Evolutionary conservation across 1,284 basidiomycete species (phyloP).

Genomic region (Calocybe gambosa): DNA sequence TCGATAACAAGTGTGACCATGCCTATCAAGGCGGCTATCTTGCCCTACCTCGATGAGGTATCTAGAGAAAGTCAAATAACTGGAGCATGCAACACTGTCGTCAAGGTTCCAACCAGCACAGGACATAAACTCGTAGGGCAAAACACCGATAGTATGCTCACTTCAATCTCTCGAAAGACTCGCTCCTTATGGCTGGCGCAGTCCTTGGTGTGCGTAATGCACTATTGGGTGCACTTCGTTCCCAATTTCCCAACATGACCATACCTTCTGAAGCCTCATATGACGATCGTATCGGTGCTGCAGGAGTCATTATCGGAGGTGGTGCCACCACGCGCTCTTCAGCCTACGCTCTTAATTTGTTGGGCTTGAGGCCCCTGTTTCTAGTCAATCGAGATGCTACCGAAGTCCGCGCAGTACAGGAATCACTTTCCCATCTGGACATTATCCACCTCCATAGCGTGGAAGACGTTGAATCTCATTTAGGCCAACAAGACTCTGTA

Average conservation of each 20-base stretch:
- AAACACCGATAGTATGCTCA: no score
- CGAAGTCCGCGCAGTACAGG: constrained; percentile 32
- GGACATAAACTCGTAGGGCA: no score
- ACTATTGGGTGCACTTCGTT: constrained; percentile 21
- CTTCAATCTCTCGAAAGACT: no score
- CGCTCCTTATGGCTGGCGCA: no score
- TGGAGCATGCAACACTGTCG: no score
- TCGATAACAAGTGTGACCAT: no score
- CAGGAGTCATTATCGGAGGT: constrained; percentile 29
- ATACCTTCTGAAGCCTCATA: constrained; percentile 18
- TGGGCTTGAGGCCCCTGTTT: constrained; percentile 28
- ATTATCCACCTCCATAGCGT: constrained; percentile 23
- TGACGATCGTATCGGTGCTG: constrained; percentile 11
- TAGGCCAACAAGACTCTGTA: constrained; percentile 18
- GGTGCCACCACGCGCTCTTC: constrained; percentile 31
- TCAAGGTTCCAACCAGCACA: no score
- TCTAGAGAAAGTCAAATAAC: no score
- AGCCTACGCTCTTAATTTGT: constrained; percentile 26
- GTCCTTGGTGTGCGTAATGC: constrained; percentile 29
- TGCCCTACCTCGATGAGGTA: no score
- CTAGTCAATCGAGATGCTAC: constrained; percentile 33
- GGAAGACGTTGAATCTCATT: constrained; percentile 21
- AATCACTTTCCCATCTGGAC: constrained; percentile 18
- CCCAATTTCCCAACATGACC: constrained; percentile 15
- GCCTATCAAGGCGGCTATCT: no score